Evolutionary conservation across 2,329 filamentous ascomycete species (phyloP).

Genomic region (Plectosphaerella cucumerina): DNA sequence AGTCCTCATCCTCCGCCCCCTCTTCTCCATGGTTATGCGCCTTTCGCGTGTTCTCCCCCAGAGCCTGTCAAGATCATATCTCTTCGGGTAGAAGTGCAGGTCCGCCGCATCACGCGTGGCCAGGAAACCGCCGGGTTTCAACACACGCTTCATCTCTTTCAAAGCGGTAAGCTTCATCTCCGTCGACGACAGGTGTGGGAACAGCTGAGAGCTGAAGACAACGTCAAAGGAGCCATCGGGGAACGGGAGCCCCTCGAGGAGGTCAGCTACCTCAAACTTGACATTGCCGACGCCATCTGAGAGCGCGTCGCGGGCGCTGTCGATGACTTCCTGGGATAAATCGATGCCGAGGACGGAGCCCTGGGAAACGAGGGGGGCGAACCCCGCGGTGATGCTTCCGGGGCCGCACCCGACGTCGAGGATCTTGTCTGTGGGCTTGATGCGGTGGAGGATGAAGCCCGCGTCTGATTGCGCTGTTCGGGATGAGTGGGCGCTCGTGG

Average conservation of each 20-base stretch:
- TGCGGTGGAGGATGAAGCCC: conserved; percentile 34
- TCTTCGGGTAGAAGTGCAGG: conserved; percentile 25
- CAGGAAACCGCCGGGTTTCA: conserved; percentile 36
- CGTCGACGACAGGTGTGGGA: conserved; percentile 33
- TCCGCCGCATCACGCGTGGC: conserved; percentile 25
- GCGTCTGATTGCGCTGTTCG: conserved; percentile 40
- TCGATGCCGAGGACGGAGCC: conserved; percentile 37
- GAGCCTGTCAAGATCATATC: conserved; percentile 21
- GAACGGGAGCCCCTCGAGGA: conserved; percentile 32
- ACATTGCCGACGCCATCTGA: conserved; percentile 16
- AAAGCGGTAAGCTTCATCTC: conserved; percentile 23
- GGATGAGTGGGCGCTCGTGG: conserved; percentile 30
- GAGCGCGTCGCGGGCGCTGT: conserved; percentile 19
- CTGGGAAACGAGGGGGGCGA: conserved; percentile 32
- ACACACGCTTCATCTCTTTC: conserved; percentile 36
- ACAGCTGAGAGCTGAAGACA: conserved; percentile 36
- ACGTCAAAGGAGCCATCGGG: conserved; percentile 35
- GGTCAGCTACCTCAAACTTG: conserved; percentile 26
- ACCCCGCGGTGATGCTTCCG: conserved; percentile 41
- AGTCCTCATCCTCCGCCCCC: conserved; percentile 14
- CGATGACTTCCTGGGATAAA: conserved; percentile 23
- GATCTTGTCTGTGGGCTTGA: conserved; percentile 31
- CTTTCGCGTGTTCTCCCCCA: conserved; percentile 19
- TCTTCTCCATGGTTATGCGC: conserved; percentile 9
- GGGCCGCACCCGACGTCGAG: conserved; percentile 46